Percentiles rank a stretch among this genome's conserved stretches.
Evolutionary conservation across 2,329 filamentous ascomycete species (phyloP).

Genomic region (Pseudofabraea citricarpa): DNA sequence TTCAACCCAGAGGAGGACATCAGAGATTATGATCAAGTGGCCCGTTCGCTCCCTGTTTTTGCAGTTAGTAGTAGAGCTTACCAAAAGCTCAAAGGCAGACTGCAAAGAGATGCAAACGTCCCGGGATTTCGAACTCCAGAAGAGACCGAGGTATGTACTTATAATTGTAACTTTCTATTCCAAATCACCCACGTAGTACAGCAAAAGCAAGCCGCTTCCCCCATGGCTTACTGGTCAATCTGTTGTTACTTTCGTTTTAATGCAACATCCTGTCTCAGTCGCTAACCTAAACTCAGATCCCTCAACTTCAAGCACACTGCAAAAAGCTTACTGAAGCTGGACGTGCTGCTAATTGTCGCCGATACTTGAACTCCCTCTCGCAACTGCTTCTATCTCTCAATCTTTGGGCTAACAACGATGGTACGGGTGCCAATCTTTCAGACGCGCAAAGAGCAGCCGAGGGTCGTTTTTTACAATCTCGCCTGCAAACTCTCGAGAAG

Average conservation of each 20-base stretch:
- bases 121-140: constrained; percentile 46
- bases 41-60: constrained; percentile 53
- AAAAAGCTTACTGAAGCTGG: constrained; percentile 49
- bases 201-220: no score
- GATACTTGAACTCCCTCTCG: constrained; percentile 46
- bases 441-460: constrained; percentile 34
- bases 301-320: constrained; percentile 53
- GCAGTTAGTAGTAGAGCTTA: constrained; percentile 60
- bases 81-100: constrained; percentile 52
- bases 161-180: no score
- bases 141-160: constrained; percentile 47
- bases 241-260: no score
- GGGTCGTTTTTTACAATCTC: constrained; percentile 30
- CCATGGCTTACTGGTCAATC: no score
- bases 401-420: constrained; percentile 43
- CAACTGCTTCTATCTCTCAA: constrained; percentile 48
- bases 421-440: constrained; percentile 33
- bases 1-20: constrained; percentile 50
- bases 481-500: constrained; percentile 34
- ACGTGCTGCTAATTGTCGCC: constrained; percentile 36
- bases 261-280: no score
- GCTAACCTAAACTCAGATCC: constrained; percentile 38
- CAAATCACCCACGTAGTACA: no score
- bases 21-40: constrained; percentile 54
- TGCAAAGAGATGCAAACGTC: constrained; percentile 46